Conservation (phyloP, 257 asterid species). For the Ehretia macrophylla region DNA sequence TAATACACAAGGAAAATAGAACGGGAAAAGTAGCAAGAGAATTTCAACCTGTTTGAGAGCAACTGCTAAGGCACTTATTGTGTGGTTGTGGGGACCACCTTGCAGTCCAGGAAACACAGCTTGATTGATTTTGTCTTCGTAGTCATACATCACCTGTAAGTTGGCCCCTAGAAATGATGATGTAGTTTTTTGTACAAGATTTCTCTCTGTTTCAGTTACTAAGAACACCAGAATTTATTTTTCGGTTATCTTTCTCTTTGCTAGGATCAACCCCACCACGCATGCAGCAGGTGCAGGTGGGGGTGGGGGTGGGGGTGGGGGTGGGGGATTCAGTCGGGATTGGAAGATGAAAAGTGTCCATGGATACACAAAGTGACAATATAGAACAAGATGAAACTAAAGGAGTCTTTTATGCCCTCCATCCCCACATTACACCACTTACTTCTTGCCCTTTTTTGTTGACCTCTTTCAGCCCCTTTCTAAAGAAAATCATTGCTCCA, state of each 20-base stretch:
- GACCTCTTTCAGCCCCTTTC: conserved; percentile 86
- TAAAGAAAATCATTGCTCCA: conserved; percentile 96
- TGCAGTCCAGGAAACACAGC: conserved; percentile 99
- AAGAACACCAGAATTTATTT: too few relatives aligned
- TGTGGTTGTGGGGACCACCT: conserved; percentile 99
- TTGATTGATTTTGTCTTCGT: conserved; percentile 88
- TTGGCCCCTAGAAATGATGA: not conserved
- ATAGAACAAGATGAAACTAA: not conserved
- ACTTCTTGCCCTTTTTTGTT: conserved; percentile 92
- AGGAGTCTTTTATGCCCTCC: not conserved
- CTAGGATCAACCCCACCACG: not conserved
- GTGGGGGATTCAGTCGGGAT: too few relatives aligned
- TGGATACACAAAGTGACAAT: not conserved
- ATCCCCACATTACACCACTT: conserved; percentile 24
- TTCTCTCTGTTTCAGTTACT: not conserved
- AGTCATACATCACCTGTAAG: conserved; percentile 73
- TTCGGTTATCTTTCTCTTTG: not conserved
- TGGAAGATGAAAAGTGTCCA: too few relatives aligned
- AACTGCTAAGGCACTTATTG: conserved; percentile 92
- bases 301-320: not conserved
- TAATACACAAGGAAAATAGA: not conserved
- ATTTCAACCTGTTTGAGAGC: conserved; percentile 30
- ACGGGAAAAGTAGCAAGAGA: not conserved
- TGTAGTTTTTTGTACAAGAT: not conserved
- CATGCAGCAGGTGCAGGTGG: not conserved